These are phyloP conservation scores for Neurospora hispaniola DNA, from an alignment of 495 filamentous ascomycete genomes.

Conservation along the genomic window DNA sequence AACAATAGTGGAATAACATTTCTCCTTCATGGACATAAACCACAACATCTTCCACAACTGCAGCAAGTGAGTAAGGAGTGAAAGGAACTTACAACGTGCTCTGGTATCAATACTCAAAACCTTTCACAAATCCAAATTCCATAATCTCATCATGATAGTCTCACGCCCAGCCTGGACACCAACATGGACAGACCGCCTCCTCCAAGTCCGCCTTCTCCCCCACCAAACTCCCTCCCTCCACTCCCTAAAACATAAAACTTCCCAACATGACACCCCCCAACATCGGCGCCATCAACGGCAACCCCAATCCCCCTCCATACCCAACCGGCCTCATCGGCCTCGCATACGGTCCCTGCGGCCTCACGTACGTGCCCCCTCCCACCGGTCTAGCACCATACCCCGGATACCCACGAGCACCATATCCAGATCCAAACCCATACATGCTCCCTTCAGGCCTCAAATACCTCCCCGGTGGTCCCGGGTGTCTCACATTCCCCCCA, in stretches of 20 bases:
- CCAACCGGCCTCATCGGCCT: slow-evolving; percentile 1
- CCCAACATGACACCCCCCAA: slow-evolving; percentile 1
- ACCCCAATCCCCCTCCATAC: background rate
- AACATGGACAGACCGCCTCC: no score
- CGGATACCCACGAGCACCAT: slow-evolving; percentile 6
- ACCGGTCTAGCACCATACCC: slow-evolving; percentile 14
- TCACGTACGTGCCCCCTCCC: slow-evolving; percentile 12
- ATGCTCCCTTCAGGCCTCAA: slow-evolving; percentile 16
- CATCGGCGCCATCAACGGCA: slow-evolving; percentile 5
- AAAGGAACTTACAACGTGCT: no score
- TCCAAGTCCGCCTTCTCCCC: background rate
- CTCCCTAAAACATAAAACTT: slow-evolving; percentile 4
- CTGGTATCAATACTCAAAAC: no score
- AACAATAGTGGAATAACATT: no score
- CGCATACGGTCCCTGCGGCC: slow-evolving; percentile 1
- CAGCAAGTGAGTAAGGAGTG: no score
- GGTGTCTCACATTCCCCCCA: background rate
- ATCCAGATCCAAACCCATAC: slow-evolving; percentile 13
- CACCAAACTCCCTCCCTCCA: slow-evolving; percentile 13
- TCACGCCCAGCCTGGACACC: no score
- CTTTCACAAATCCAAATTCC: no score
- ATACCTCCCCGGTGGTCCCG: slow-evolving; percentile 10
- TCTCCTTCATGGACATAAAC: no score
- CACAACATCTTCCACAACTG: no score
- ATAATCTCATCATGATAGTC: no score